A percentile compares a stretch with the other conserved stretches of the same genome.
Conservation (phyloP, 495 filamentous ascomycete species). For the Pseudevernia furfuracea region DNA sequence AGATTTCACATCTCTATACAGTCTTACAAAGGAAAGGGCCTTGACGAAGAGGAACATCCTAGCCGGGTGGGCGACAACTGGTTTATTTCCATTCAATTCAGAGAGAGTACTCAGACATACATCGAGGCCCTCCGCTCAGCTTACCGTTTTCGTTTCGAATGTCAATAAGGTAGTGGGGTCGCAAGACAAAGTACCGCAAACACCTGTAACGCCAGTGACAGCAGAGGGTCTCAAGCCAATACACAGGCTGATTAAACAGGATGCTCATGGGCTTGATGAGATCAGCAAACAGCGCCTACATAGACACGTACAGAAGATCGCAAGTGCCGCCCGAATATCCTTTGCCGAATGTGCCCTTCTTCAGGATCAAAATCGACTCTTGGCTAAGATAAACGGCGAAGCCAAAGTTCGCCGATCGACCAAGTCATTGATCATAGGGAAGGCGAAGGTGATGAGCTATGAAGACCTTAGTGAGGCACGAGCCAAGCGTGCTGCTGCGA, state of each 20-base stretch:
- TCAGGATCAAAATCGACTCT: conserved; percentile 9
- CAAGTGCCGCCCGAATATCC: conserved; percentile 5
- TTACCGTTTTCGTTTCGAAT: conserved; percentile 23
- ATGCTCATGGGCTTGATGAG: conserved; percentile 30
- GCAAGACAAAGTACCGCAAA: conserved; percentile 27
- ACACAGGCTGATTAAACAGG: too few species aligned
- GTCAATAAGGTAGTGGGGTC: conserved; percentile 21
- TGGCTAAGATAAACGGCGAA: conserved; percentile 31
- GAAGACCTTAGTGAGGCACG: conserved; percentile 1
- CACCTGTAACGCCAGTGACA: conserved; percentile 24
- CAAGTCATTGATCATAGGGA: conserved; percentile 28
- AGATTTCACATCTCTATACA: too few species aligned
- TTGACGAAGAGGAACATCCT: conserved; percentile 32
- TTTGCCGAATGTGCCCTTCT: conserved; percentile 1
- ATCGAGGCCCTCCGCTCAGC: conserved; percentile 26
- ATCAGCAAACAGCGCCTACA: not conserved
- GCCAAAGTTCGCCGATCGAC: conserved; percentile 31
- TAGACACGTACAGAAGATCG: conserved; percentile 11
- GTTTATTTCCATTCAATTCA: conserved; percentile 34
- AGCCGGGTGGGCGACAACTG: conserved; percentile 28
- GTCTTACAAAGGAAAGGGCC: conserved; percentile 28
- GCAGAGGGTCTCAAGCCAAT: too few species aligned
- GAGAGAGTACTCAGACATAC: conserved; percentile 31
- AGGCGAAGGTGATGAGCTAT: conserved; percentile 28
- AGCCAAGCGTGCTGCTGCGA: conserved; percentile 4